These are phyloP conservation scores for Candida pseudofarinosa DNA, from an alignment of 805 yeast species.

Conservation along the genomic window DNA sequence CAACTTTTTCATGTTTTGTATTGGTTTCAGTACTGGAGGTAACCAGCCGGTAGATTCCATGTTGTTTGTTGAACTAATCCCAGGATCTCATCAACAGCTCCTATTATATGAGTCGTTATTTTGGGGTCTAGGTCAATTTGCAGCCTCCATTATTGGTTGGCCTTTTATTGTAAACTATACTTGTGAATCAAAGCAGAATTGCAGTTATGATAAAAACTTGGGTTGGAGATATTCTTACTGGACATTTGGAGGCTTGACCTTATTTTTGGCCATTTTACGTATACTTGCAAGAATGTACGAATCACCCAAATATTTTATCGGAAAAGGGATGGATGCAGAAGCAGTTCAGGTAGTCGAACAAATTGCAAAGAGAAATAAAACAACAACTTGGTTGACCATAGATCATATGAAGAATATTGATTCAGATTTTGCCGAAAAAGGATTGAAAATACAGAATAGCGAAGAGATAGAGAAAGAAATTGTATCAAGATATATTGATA, in stretches of 20 bases:
- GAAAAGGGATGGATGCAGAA: slow-evolving; percentile 45
- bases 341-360: slow-evolving; percentile 36
- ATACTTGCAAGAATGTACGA: slow-evolving; percentile 35
- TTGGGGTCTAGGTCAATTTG: slow-evolving; percentile 57
- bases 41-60: slow-evolving; percentile 13
- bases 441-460: background rate
- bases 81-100: slow-evolving; percentile 11
- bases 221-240: slow-evolving; percentile 54
- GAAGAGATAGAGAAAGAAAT: slow-evolving; percentile 13
- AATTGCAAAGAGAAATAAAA: slow-evolving; percentile 40
- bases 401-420: slow-evolving; percentile 43
- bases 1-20: slow-evolving; percentile 10
- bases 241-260: slow-evolving; percentile 44
- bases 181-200: slow-evolving; percentile 30
- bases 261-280: slow-evolving; percentile 19
- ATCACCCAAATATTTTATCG: slow-evolving; percentile 48
- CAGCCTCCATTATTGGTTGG: slow-evolving; percentile 46
- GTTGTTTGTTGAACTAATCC: slow-evolving; percentile 11
- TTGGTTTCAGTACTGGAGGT: slow-evolving; percentile 13
- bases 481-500: slow-evolving; percentile 14
- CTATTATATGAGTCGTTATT: slow-evolving; percentile 32
- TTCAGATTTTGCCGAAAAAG: slow-evolving; percentile 11
- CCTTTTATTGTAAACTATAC: slow-evolving; percentile 45
- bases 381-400: slow-evolving; percentile 35
- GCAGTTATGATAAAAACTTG: slow-evolving; percentile 42